These are phyloP conservation scores for Babesia bigemina DNA, from an alignment of 169 alveolate species.

Conservation along the genomic window DNA sequence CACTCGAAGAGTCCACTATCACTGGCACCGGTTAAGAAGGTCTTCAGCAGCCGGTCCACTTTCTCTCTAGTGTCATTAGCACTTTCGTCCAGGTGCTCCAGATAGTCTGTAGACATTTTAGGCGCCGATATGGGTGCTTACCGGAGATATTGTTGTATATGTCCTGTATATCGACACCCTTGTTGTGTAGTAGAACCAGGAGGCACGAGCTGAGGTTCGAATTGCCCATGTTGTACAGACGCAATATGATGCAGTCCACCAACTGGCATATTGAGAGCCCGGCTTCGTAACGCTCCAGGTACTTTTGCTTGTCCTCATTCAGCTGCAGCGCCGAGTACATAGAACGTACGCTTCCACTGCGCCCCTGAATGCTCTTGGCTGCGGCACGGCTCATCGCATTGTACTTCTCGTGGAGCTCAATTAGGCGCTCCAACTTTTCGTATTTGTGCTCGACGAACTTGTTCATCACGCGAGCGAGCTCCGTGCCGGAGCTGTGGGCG, in stretches of 20 bases:
- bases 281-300: constrained; percentile 77
- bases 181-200: constrained; percentile 54
- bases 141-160: constrained; percentile 60
- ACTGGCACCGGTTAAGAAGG: constrained; percentile 53
- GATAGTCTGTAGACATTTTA: constrained; percentile 29
- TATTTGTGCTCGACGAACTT: constrained; percentile 77
- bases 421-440: constrained; percentile 80
- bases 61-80: constrained; percentile 39
- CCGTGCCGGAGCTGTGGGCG: constrained; percentile 61
- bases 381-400: constrained; percentile 21
- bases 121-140: not conserved
- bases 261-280: constrained; percentile 80
- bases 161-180: constrained; percentile 70
- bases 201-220: constrained; percentile 49
- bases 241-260: constrained; percentile 71
- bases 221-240: constrained; percentile 79
- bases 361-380: constrained; percentile 14
- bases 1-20: constrained; percentile 35
- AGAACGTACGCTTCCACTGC: not conserved
- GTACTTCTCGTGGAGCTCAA: constrained; percentile 76
- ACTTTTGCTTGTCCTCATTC: constrained; percentile 67
- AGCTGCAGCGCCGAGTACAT: constrained; percentile 33
- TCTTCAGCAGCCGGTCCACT: constrained; percentile 37
- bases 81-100: constrained; percentile 56
- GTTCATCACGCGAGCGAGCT: constrained; percentile 75